A percentile compares a stretch with the other conserved stretches of the same genome.
phyloP scores from a whole-genome alignment of 306 rosid genomes.

The Mimosa bimucronata region DNA sequence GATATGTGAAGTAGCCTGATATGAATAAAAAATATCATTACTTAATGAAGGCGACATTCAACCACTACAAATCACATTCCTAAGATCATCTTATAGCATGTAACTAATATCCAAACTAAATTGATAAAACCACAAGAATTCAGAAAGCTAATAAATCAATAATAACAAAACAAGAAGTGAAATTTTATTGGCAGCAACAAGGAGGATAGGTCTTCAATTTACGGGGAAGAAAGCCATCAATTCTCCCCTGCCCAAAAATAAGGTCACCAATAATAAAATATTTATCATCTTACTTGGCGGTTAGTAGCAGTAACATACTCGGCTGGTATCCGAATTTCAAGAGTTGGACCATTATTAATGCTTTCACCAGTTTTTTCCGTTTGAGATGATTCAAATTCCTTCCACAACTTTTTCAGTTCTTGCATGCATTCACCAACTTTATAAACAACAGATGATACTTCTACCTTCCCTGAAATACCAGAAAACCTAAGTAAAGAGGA shows the following conservation, averaged over 20 bases:
- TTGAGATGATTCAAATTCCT: constrained; percentile 67
- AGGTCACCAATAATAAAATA: constrained; percentile 12
- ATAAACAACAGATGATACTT: constrained; percentile 71
- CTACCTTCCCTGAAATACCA: constrained; percentile 75
- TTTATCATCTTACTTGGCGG: constrained; percentile 75
- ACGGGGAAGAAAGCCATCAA: background rate
- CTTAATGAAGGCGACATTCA: background rate
- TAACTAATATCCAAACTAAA: background rate
- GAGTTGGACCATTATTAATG: constrained; percentile 70
- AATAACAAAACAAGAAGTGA: background rate
- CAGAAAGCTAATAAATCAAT: too few relatives aligned
- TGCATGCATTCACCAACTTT: constrained; percentile 97
- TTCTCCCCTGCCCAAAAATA: background rate
- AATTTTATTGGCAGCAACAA: background rate
- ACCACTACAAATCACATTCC: background rate
- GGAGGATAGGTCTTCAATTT: background rate
- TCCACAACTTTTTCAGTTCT: constrained; percentile 88
- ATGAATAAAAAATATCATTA: background rate
- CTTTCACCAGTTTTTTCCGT: constrained; percentile 66
- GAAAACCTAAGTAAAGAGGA: constrained; percentile 26
- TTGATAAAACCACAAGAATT: background rate
- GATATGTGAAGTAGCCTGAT: background rate
- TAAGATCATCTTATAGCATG: background rate
- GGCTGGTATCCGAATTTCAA: constrained; percentile 91
- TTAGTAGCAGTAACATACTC: constrained; percentile 90